Evolutionary conservation across 2,329 filamentous ascomycete genomes (phyloP).

Genomic region (Sarocladiaceae sp.): DNA sequence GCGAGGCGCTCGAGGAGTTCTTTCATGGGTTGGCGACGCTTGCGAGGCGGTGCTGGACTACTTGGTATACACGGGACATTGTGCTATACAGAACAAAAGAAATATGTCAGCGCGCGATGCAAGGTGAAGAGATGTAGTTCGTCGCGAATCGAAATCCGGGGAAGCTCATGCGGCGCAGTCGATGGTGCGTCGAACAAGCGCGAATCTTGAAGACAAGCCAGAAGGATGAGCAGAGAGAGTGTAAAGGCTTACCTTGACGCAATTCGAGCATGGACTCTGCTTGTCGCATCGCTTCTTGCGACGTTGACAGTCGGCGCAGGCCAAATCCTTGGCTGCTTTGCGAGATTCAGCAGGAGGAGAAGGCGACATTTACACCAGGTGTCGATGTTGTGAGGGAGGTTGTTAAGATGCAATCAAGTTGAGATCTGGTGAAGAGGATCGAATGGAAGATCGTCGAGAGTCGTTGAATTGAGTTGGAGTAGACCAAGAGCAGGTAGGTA

Average conservation of each 20-base stretch:
- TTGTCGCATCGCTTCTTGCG: slow-evolving; percentile 30
- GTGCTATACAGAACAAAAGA: slow-evolving; percentile 14
- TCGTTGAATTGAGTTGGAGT: not conserved
- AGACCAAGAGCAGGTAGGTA: not conserved
- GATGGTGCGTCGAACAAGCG: not conserved
- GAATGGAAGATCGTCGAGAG: too few species aligned
- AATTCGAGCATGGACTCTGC: slow-evolving; percentile 25
- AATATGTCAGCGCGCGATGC: not conserved
- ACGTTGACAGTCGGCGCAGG: slow-evolving; percentile 16
- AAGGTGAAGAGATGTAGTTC: too few species aligned
- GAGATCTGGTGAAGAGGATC: not conserved
- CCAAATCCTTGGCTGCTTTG: slow-evolving; percentile 14
- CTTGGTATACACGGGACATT: slow-evolving; percentile 22
- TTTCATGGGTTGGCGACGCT: slow-evolving; percentile 23
- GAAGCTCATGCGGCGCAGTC: not conserved
- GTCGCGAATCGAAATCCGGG: too few species aligned
- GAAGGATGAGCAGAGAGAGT: not conserved
- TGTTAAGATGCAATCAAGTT: not conserved
- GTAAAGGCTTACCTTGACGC: slow-evolving; percentile 19
- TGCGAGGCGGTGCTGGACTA: slow-evolving; percentile 23
- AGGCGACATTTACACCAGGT: not conserved
- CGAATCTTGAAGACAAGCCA: not conserved
- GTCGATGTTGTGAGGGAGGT: not conserved
- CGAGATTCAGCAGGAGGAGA: slow-evolving; percentile 12
- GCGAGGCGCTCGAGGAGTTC: slow-evolving; percentile 22